Percentiles rank a stretch among this genome's conserved stretches.
Conservation (phyloP, 2,329 filamentous ascomycete genomes). For the Colletotrichum simmondsii region DNA sequence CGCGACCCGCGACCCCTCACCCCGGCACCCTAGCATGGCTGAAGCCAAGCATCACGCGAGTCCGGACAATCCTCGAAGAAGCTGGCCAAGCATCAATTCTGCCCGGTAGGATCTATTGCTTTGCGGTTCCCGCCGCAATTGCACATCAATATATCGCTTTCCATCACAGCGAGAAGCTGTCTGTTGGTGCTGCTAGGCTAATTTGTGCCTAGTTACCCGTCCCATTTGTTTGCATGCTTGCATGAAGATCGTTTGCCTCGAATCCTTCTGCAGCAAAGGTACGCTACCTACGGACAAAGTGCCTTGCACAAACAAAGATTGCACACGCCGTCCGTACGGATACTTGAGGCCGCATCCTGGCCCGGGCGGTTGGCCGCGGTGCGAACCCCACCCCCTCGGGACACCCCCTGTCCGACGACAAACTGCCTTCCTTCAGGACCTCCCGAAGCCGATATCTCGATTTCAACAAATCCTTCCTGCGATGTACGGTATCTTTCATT, state of each 20-base stretch:
- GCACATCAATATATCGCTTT: neutral
- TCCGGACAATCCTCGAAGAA: neutral
- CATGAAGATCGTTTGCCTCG: neutral
- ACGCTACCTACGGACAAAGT: no score
- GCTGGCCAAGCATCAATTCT: constrained; percentile 19
- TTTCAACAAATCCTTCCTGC: neutral
- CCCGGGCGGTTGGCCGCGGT: neutral
- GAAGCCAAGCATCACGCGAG: neutral
- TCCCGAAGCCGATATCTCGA: neutral
- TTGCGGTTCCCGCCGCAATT: neutral
- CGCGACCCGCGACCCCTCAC: neutral
- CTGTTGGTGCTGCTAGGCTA: neutral
- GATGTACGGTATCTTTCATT: neutral
- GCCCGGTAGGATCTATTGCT: constrained; percentile 11
- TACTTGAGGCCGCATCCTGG: neutral
- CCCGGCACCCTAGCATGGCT: neutral
- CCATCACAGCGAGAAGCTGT: neutral
- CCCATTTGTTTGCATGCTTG: neutral
- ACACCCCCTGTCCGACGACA: neutral
- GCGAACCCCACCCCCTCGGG: neutral
- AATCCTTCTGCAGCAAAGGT: neutral
- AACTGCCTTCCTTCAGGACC: neutral
- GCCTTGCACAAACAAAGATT: neutral
- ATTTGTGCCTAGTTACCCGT: neutral
- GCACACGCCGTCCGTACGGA: no score